Base-by-base conservation (phyloP, 1,139 yeast species). In the Hanseniaspora sp. region DNA sequence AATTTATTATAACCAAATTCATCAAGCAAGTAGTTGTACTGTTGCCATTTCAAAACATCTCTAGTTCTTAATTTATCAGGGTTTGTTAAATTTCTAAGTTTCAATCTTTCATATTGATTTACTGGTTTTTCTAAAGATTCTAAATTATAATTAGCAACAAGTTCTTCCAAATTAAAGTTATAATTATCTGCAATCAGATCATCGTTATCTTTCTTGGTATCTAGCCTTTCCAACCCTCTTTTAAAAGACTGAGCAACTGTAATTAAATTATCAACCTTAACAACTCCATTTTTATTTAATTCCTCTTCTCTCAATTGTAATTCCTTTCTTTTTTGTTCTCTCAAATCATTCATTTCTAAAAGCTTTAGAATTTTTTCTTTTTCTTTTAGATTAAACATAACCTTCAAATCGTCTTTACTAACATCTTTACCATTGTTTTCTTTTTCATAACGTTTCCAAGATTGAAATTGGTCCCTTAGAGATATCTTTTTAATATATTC, bases 51-150 rank as follows among this genome's bases (percentile, higher is more conserved):
- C 62, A 75, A 70, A 56, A 71, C 73, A 62, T 80, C 86, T 61
- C 79, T 72, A 2, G 81, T 78, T 62, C 81, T 74, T 56, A 79
- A 66, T 55, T 71, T 74, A 12, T 48, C 33, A 23, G 48, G 13
- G 7, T 48, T 40, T 15, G 33, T 31, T 30, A 71, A 59, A 53
- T 69, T 80, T 63, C 83, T 80, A 58, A 82, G 67, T 63, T 82
- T 76, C 58, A 83, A 68, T 53, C 70, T 71, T 60, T 84, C 86
- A 63, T 81, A 84, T 61, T 84, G 49, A 30, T 42, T 54, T 13
- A 48, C 29, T 5, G 48, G 53, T 40, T 44, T 51, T 6, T 51
- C 53, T 17, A 51, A 44, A 31, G 29, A 33, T 38, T 43, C 44
- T 8, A 35, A 34, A 6, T 38, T 15, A 4, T 17, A 17, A 12